phyloP scores from a whole-genome alignment of 768 basidiomycete species.

The Trichaptum fuscoviolaceum region DNA sequence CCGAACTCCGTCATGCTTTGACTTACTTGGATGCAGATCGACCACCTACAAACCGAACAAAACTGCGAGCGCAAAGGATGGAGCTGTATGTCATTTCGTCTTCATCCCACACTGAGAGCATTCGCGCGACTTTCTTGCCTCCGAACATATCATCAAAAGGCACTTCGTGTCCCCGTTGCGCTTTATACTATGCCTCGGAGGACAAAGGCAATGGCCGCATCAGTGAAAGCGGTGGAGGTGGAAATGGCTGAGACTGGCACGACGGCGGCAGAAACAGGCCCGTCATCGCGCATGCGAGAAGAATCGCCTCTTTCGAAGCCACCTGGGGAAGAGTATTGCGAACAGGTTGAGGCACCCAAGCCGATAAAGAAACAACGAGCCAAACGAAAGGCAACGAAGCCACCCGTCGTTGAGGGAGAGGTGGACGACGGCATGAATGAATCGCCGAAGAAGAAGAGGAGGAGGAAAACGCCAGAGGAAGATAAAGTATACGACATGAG shows the following conservation, averaged over 20 bases:
- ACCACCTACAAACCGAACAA: neutral
- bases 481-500: constrained; percentile 57
- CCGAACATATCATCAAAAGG: neutral
- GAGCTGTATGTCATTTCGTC: neutral
- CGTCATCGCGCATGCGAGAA: neutral
- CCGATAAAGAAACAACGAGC: neutral
- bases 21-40: neutral
- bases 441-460: constrained; percentile 23
- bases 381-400: neutral
- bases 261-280: neutral
- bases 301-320: neutral
- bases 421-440: constrained; percentile 12
- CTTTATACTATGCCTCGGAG: neutral
- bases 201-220: neutral
- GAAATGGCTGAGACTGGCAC: neutral
- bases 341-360: neutral
- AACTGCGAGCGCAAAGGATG: neutral
- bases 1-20: neutral
- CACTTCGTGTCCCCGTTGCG: neutral
- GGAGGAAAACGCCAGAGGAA: constrained; percentile 26
- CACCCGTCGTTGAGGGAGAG: constrained; percentile 6
- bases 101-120: neutral
- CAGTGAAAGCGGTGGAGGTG: neutral
- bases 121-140: neutral
- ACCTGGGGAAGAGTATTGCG: neutral